These are phyloP conservation scores for Psilocybe sp. DNA, from an alignment of 768 basidiomycete genomes.

Conservation along the genomic window DNA sequence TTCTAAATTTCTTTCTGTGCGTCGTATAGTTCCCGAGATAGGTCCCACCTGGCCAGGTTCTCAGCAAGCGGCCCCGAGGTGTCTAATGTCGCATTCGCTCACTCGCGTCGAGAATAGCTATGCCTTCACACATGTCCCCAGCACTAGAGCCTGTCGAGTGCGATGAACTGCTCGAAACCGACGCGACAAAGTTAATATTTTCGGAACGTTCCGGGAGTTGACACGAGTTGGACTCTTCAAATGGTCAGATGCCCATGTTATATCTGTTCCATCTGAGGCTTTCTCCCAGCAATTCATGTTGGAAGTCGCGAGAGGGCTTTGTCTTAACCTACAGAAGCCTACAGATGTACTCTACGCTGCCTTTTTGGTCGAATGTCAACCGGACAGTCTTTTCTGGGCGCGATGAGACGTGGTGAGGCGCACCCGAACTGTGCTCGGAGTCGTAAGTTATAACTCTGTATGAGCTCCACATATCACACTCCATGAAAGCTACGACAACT, in stretches of 20 bases:
- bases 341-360: no score
- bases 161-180: slow-evolving; percentile 2
- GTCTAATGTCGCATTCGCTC: neutral
- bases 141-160: neutral
- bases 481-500: no score
- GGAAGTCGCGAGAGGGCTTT: no score
- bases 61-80: no score
- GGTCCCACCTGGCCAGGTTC: slow-evolving; percentile 4
- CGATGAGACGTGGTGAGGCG: no score
- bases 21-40: slow-evolving; percentile 14
- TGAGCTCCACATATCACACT: no score
- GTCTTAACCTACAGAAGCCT: no score
- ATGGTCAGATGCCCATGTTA: neutral
- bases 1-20: no score
- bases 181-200: slow-evolving; percentile 6
- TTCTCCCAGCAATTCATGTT: neutral
- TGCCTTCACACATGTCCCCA: neutral
- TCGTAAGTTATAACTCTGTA: no score
- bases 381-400: no score
- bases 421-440: no score
- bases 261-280: neutral
- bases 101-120: neutral
- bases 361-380: no score
- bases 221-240: slow-evolving; percentile 1
- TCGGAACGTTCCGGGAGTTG: slow-evolving; percentile 13